These are phyloP conservation scores for Acer saccharum DNA, from an alignment of 345 rosid genomes.

Conservation along the genomic window DNA sequence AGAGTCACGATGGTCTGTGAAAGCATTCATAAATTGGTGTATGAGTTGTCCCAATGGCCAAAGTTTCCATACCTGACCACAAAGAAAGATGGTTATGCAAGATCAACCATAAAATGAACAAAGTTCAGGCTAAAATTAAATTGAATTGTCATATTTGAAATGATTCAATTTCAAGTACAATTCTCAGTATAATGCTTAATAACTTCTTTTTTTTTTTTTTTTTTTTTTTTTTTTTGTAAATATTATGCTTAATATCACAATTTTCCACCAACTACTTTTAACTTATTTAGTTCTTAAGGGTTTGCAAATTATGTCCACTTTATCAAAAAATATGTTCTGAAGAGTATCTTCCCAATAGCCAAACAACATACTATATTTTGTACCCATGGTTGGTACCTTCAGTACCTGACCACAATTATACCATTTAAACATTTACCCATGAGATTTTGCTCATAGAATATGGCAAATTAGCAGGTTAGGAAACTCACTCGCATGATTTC, in stretches of 20 bases:
- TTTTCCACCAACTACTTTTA: neutral
- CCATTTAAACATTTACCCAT: neutral
- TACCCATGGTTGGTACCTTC: neutral
- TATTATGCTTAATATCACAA: neutral
- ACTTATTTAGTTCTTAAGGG: neutral
- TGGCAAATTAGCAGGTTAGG: neutral
- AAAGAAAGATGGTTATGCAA: conserved; percentile 17
- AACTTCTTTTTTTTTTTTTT: neutral
- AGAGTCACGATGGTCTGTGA: conserved; percentile 96
- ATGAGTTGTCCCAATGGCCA: conserved; percentile 76
- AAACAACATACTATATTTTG: neutral
- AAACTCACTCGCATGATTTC: conserved; percentile 89
- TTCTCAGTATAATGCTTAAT: neutral
- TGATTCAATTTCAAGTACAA: conserved; percentile 1
- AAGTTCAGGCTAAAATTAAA: neutral
- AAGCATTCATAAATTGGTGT: conserved; percentile 91
- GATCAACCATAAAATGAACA: conserved; percentile 5
- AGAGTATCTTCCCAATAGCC: neutral
- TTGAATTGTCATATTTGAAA: conserved; percentile 6
- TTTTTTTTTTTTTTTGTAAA: no score
- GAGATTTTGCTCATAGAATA: neutral
- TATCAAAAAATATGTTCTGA: neutral
- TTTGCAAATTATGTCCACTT: neutral
- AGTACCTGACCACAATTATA: neutral
- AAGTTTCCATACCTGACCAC: conserved; percentile 82